phyloP scores from a whole-genome alignment of 495 filamentous ascomycete species.

The Jackrogersella multiformis region DNA sequence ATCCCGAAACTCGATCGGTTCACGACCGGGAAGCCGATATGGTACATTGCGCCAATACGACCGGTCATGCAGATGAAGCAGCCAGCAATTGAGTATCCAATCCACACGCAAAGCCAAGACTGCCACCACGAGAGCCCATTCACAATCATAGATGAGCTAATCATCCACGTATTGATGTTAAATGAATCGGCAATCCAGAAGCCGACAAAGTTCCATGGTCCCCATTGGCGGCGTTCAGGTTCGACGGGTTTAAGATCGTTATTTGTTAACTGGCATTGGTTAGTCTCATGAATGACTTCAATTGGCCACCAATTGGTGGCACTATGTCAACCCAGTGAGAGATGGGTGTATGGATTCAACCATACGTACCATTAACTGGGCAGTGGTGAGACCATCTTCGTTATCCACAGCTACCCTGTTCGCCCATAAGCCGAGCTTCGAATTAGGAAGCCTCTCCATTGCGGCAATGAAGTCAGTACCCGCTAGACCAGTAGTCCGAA shows the following conservation, averaged over 20 bases:
- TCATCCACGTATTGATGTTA: constrained; percentile 99
- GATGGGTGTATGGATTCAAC: constrained; percentile 6
- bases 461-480: constrained; percentile 4
- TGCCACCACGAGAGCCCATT: constrained; percentile 93
- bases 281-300: constrained; percentile 19
- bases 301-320: constrained; percentile 8
- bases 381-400: constrained; percentile 81
- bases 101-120: constrained; percentile 89
- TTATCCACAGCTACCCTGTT: constrained; percentile 73
- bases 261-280: constrained; percentile 72
- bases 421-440: constrained; percentile 42
- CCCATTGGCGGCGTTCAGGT: constrained; percentile 85
- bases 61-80: constrained; percentile 80
- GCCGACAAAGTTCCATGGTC: constrained; percentile 85
- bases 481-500: constrained; percentile 9
- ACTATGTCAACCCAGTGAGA: neutral
- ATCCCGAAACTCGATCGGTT: constrained; percentile 81
- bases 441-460: constrained; percentile 41
- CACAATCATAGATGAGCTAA: constrained; percentile 80
- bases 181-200: constrained; percentile 96
- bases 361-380: constrained; percentile 82
- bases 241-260: constrained; percentile 92
- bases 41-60: constrained; percentile 88
- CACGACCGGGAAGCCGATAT: constrained; percentile 87
- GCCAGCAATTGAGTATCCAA: constrained; percentile 82